Evolutionary conservation across 148 eudicot species (phyloP), one percentile per base, ranked within the genome.

Genomic region (Talinum fruticosum): DNA sequence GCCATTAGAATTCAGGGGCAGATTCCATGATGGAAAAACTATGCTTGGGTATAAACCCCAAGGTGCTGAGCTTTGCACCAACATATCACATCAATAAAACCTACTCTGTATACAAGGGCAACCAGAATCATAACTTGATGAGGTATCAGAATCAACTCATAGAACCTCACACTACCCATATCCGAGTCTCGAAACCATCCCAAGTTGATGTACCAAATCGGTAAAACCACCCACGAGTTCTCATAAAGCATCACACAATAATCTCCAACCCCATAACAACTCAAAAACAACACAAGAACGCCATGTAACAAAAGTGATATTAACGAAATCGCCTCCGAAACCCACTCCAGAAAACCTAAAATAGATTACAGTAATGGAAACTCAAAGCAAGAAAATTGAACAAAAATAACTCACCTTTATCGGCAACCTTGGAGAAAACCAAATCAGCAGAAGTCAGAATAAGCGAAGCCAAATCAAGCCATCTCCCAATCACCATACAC

Each of bases 381-480:
- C 36, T 32, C 33, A 45, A 7, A 10, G 0, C 13, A 44, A 35
- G 10, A 33, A 23, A 69, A 24, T 69, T 41, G 47, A 14, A 12
- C 61, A 32, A n/a, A 28, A 70, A 34, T 4, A n/a, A 2, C 1
- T n/a, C 79, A 96, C 99, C 98, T 91, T 91, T 90, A 64, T 93
- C 97, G 0, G 97, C 82, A 73, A 89, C 90, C 66, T 91, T 96
- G 8, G 97, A 78, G 73, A 91, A 90, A 28, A 96, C 80, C 79
- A 96, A 78, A 76, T 93, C 97, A 64, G 97, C 97, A 34, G 99
- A 91, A 64, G 95, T 88, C 44, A 93, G 84, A 87, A 93, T 90
- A 4, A 93, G 79, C 0, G 94, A 88, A 1, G 91, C 90, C 87
- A 96, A 87, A 83, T 93, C 97, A 83, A 88, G 76, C 97, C 97